Conservation (phyloP, 1,284 basidiomycete species). For the Singerocomus rubriflavus region DNA sequence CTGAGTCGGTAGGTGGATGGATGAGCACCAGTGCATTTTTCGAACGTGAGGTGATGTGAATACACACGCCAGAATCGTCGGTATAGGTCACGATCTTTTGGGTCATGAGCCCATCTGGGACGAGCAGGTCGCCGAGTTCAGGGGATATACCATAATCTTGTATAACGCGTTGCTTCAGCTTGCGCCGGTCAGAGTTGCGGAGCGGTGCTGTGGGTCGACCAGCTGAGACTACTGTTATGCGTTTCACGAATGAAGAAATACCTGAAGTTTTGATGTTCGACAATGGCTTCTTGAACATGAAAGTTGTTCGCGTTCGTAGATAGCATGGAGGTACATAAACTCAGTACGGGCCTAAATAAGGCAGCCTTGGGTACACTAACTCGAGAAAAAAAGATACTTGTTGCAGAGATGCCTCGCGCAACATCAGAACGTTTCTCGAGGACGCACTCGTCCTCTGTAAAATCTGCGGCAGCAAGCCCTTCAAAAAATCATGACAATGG, state of each 20-base stretch:
- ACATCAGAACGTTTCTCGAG: constrained; percentile 80
- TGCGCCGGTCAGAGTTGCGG: constrained; percentile 65
- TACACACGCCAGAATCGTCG: constrained; percentile 59
- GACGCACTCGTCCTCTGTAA: constrained; percentile 73
- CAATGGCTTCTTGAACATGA: constrained; percentile 72
- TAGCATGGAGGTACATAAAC: neutral
- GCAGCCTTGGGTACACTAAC: neutral
- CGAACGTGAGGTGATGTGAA: neutral
- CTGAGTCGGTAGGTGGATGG: constrained; percentile 30
- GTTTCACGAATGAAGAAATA: constrained; percentile 10
- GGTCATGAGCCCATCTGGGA: constrained; percentile 66
- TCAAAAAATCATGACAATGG: constrained; percentile 38
- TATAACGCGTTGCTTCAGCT: constrained; percentile 59
- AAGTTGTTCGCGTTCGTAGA: constrained; percentile 27
- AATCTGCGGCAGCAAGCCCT: constrained; percentile 36
- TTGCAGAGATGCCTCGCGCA: constrained; percentile 78
- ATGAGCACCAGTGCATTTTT: neutral
- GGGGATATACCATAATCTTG: constrained; percentile 44
- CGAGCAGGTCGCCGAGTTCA: constrained; percentile 59
- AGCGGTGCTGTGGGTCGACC: constrained; percentile 48
- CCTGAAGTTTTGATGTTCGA: constrained; percentile 64
- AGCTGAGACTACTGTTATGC: neutral
- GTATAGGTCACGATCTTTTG: constrained; percentile 64
- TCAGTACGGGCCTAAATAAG: constrained; percentile 3
- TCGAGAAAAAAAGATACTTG: neutral